These are phyloP conservation scores for Phytophthora pseudosyringae DNA, from an alignment of 352 stramenopile genomes.

Conservation along the genomic window DNA sequence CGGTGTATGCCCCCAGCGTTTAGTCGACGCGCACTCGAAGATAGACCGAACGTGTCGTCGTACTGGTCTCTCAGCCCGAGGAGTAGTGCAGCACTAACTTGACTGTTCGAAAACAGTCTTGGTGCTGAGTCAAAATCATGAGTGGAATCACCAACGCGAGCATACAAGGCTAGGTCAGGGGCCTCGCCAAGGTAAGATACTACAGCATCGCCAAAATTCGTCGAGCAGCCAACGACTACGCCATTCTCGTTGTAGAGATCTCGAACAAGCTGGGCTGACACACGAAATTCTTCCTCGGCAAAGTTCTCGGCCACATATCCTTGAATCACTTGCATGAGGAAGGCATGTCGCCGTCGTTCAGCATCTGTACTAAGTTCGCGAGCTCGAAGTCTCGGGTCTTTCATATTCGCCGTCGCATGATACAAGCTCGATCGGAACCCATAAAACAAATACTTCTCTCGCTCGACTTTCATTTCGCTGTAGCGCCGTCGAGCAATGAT, in stretches of 20 bases:
- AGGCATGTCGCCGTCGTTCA: constrained; percentile 54
- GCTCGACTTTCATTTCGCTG: constrained; percentile 61
- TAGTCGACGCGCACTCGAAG: constrained; percentile 39
- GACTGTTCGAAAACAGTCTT: constrained; percentile 36
- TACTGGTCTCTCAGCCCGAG: constrained; percentile 60
- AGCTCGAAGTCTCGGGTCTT: constrained; percentile 51
- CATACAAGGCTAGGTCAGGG: constrained; percentile 13
- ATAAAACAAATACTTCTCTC: constrained; percentile 64
- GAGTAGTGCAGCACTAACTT: constrained; percentile 64
- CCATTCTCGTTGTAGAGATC: constrained; percentile 64
- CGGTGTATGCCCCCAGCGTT: constrained; percentile 2
- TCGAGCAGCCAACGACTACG: constrained; percentile 66
- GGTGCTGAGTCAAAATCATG: constrained; percentile 7
- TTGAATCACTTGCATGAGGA: constrained; percentile 76
- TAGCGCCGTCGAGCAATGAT: constrained; percentile 63
- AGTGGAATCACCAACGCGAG: constrained; percentile 9
- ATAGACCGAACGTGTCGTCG: constrained; percentile 70
- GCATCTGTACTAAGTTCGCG: constrained; percentile 42
- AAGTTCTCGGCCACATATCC: constrained; percentile 56
- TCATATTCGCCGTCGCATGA: constrained; percentile 38
- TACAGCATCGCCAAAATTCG: constrained; percentile 55
- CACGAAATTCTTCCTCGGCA: constrained; percentile 41
- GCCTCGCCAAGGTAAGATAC: constrained; percentile 29
- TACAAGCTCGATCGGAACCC: constrained; percentile 72
- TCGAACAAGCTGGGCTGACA: constrained; percentile 42